Conservation (phyloP, 163 green algal species). For the Trebouxiophyceae sp. region DNA sequence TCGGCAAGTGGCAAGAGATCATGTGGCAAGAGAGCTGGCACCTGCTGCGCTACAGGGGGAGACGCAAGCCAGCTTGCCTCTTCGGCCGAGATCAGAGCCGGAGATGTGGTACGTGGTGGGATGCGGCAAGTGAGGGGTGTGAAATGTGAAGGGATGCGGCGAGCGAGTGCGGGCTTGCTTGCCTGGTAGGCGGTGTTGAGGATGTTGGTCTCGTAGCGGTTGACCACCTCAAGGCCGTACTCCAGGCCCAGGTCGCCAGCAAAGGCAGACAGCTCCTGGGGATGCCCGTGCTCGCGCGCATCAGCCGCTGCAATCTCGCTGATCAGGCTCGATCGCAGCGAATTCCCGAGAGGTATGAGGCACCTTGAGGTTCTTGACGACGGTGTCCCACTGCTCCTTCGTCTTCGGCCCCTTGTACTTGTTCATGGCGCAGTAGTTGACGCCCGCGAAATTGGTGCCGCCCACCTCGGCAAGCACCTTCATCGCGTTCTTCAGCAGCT, state of each 20-base stretch:
- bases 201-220: conserved; percentile 57
- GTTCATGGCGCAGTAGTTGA: conserved; percentile 42
- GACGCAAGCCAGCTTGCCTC: too few species aligned
- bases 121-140: too few species aligned
- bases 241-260: conserved; percentile 36
- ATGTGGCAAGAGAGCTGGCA: too few species aligned
- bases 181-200: conserved; percentile 38
- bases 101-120: too few species aligned
- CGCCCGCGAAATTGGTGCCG: conserved; percentile 28
- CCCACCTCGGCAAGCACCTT: conserved; percentile 18
- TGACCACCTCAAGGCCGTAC: conserved; percentile 44
- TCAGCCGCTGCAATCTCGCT: too few species aligned
- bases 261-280: conserved; percentile 19
- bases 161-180: too few species aligned
- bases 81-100: too few species aligned
- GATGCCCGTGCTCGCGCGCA: too few species aligned
- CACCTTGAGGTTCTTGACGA: conserved; percentile 15
- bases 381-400: conserved; percentile 6
- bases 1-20: too few species aligned
- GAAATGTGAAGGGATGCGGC: too few species aligned
- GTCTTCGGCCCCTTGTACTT: conserved; percentile 33
- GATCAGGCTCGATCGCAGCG: too few species aligned
- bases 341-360: background rate
- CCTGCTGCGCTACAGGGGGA: too few species aligned
- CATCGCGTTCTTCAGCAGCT: conserved; percentile 9